Percentiles rank a stretch among this genome's conserved stretches.
phyloP scores from a whole-genome alignment of 495 filamentous ascomycete species.

The Endocarpon pusillum region DNA sequence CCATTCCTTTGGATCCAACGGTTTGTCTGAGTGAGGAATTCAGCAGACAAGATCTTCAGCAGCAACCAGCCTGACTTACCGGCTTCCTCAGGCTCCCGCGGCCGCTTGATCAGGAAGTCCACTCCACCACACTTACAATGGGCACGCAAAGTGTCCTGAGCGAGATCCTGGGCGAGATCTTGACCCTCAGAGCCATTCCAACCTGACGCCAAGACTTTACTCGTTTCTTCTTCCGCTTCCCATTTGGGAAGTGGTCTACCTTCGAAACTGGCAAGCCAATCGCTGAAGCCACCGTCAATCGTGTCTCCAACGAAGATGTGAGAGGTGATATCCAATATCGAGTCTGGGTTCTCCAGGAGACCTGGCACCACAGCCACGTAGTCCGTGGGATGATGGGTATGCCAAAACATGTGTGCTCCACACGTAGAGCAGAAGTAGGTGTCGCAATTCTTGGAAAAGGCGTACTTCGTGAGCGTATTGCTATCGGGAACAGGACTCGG shows the following conservation, averaged over 20 bases:
- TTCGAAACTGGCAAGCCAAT: conserved; percentile 13
- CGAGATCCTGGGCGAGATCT: no score
- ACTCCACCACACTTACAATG: conserved; percentile 36
- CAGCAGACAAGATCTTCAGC: no score
- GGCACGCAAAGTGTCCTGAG: conserved; percentile 12
- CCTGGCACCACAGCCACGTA: conserved; percentile 18
- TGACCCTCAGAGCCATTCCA: no score
- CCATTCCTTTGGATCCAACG: no score
- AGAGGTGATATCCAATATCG: conserved; percentile 15
- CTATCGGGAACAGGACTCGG: conserved; percentile 17
- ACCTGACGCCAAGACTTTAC: no score
- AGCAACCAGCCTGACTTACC: no score
- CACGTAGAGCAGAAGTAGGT: conserved; percentile 29
- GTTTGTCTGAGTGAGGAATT: no score
- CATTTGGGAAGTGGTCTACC: conserved; percentile 3
- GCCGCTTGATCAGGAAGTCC: conserved; percentile 21
- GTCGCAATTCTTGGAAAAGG: conserved; percentile 11
- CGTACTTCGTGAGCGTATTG: conserved; percentile 18
- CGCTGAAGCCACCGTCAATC: conserved; percentile 24
- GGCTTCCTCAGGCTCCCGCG: no score
- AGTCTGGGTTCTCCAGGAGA: conserved; percentile 13
- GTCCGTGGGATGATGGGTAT: conserved; percentile 5
- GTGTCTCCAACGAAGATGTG: conserved; percentile 30
- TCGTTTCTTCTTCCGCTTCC: neutral
- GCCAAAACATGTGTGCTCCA: conserved; percentile 25